Evolutionary conservation across 768 basidiomycete genomes (phyloP).

Genomic region (Mycena sanguinolenta): DNA sequence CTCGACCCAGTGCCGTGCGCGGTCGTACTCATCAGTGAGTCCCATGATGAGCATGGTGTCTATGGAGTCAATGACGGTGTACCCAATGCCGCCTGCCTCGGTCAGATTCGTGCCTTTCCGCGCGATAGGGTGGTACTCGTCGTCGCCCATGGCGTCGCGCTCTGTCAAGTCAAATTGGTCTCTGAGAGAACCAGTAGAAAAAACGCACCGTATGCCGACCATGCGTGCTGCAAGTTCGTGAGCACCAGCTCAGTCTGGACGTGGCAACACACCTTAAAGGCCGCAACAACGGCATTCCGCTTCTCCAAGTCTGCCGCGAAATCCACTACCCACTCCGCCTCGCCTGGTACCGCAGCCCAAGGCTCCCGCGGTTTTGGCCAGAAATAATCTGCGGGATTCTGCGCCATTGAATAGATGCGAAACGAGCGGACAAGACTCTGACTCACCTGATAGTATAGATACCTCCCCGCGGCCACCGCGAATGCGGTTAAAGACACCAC

Average conservation of each 20-base stretch:
- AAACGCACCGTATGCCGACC: constrained; percentile 82
- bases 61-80: constrained; percentile 88
- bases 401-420: too few species aligned
- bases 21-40: constrained; percentile 79
- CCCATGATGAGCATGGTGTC: constrained; percentile 93
- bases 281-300: too few species aligned
- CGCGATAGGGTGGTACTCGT: constrained; percentile 92
- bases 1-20: constrained; percentile 84
- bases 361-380: too few species aligned
- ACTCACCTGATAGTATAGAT: too few species aligned
- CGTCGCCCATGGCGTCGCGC: constrained; percentile 89
- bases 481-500: too few species aligned
- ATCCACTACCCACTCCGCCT: too few species aligned
- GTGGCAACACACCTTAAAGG: too few species aligned
- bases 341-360: too few species aligned
- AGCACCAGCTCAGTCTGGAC: neutral
- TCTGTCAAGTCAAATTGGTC: constrained; percentile 63
- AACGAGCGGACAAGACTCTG: too few species aligned
- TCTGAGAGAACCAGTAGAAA: neutral
- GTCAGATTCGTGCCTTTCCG: constrained; percentile 84
- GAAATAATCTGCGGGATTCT: too few species aligned
- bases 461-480: too few species aligned
- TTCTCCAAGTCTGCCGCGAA: too few species aligned
- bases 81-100: constrained; percentile 84
- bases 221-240: constrained; percentile 72